A percentile compares a stretch with the other conserved stretches of the same genome.
These are phyloP conservation scores for Suillus fuscotomentosus DNA, from an alignment of 768 basidiomycete species.

Conservation along the genomic window DNA sequence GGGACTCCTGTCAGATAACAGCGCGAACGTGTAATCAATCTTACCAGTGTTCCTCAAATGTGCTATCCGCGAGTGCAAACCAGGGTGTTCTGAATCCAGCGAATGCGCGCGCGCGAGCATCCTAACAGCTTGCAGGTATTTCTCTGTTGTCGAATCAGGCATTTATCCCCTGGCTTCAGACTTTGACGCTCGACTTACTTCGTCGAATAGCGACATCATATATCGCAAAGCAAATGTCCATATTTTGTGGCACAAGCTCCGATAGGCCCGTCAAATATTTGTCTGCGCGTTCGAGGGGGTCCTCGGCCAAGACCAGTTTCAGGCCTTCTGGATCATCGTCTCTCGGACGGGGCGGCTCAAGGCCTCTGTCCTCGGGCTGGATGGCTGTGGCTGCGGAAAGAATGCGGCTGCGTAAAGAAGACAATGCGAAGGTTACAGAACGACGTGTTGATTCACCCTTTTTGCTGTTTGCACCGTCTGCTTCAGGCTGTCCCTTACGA, in stretches of 20 bases:
- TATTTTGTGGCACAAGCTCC: slow-evolving; percentile 45
- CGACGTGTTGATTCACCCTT: slow-evolving; percentile 49
- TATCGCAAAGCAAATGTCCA: slow-evolving; percentile 70
- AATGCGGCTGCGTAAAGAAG: slow-evolving; percentile 13
- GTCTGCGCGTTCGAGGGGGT: slow-evolving; percentile 73
- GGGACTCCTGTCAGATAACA: slow-evolving; percentile 6
- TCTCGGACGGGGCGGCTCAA: slow-evolving; percentile 51
- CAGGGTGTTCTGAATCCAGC: slow-evolving; percentile 56
- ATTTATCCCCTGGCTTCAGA: neutral
- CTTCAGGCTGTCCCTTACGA: slow-evolving; percentile 53
- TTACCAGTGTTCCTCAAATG: slow-evolving; percentile 59
- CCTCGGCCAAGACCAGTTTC: slow-evolving; percentile 59
- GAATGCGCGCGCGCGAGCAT: slow-evolving; percentile 59
- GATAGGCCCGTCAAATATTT: slow-evolving; percentile 68
- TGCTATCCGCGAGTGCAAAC: slow-evolving; percentile 69
- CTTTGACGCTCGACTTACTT: slow-evolving; percentile 48
- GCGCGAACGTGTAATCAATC: slow-evolving; percentile 13
- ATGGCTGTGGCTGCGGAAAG: slow-evolving; percentile 32
- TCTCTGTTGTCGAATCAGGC: slow-evolving; percentile 45
- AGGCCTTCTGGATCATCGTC: slow-evolving; percentile 87
- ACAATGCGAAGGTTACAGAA: slow-evolving; percentile 12
- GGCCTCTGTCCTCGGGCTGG: slow-evolving; percentile 63
- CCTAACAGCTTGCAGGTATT: slow-evolving; percentile 73
- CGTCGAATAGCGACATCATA: slow-evolving; percentile 85
- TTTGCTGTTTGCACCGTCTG: slow-evolving; percentile 47